Evolutionary conservation across 2,329 filamentous ascomycete genomes (phyloP).

Genomic region (Torrubiella hemipterigena): DNA sequence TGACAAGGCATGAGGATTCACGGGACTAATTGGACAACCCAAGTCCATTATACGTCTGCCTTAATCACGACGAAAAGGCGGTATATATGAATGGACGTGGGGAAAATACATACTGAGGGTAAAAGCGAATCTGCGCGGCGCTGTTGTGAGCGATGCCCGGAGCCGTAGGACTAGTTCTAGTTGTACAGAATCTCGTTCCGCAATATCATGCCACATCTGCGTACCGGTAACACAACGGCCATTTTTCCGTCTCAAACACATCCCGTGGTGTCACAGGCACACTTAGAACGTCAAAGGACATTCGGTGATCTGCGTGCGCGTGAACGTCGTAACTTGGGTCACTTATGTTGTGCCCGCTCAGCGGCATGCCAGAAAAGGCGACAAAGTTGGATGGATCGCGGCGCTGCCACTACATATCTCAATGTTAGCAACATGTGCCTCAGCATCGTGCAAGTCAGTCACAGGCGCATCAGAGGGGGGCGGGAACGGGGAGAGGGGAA

Average conservation of each 20-base stretch:
- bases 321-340: not conserved
- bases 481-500: too few relatives aligned
- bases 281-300: constrained; percentile 1
- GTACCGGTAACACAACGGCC: constrained; percentile 3
- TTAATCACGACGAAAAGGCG: too few relatives aligned
- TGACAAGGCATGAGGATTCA: too few relatives aligned
- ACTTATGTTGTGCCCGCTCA: not conserved
- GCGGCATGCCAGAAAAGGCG: constrained; percentile 2
- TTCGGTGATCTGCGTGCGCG: not conserved
- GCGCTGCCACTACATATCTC: not conserved
- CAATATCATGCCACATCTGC: not conserved
- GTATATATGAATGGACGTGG: too few relatives aligned
- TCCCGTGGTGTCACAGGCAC: not conserved
- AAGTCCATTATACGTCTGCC: too few relatives aligned
- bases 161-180: too few relatives aligned
- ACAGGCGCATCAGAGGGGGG: too few relatives aligned
- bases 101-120: too few relatives aligned
- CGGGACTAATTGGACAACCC: too few relatives aligned
- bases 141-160: too few relatives aligned
- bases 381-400: not conserved
- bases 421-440: not conserved
- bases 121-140: too few relatives aligned
- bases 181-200: not conserved
- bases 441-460: not conserved
- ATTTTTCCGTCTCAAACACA: not conserved